These are phyloP conservation scores for Candida quercuum DNA, from an alignment of 805 yeast species.

Conservation along the genomic window DNA sequence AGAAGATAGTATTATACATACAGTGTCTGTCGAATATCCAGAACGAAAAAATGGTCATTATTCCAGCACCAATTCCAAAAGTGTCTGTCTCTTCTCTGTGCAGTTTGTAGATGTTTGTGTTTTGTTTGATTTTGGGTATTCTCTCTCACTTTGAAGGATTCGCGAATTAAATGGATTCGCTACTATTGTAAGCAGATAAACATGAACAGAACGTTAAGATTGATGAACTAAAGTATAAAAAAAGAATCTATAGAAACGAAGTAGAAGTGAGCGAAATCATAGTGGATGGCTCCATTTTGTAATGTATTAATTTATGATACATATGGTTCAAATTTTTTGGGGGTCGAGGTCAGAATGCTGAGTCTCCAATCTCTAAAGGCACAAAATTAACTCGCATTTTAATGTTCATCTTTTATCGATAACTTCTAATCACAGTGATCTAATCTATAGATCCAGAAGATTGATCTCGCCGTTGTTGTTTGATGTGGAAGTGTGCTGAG, in stretches of 20 bases:
- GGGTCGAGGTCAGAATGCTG: too few relatives aligned
- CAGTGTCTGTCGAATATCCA: constrained; percentile 93
- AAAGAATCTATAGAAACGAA: neutral
- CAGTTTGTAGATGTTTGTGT: neutral
- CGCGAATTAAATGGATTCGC: neutral
- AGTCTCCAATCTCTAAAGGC: too few relatives aligned
- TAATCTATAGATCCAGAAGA: constrained; percentile 9
- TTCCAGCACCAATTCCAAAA: neutral
- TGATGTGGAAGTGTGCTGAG: constrained; percentile 1
- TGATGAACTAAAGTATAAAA: neutral
- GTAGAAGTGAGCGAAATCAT: neutral
- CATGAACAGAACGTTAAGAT: too few relatives aligned
- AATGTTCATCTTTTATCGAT: too few relatives aligned
- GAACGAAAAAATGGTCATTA: constrained; percentile 73
- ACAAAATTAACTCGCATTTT: too few relatives aligned
- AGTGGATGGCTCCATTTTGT: too few relatives aligned
- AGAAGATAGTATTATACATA: constrained; percentile 22
- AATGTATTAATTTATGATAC: too few relatives aligned
- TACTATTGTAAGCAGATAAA: too few relatives aligned
- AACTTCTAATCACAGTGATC: neutral
- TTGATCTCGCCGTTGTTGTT: constrained; percentile 17
- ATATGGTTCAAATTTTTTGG: too few relatives aligned
- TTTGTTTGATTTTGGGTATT: too few relatives aligned
- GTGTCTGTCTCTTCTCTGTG: neutral
- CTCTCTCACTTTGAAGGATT: too few relatives aligned